phyloP scores from a whole-genome alignment of 495 filamentous ascomycete genomes.

The Podospora comata region DNA sequence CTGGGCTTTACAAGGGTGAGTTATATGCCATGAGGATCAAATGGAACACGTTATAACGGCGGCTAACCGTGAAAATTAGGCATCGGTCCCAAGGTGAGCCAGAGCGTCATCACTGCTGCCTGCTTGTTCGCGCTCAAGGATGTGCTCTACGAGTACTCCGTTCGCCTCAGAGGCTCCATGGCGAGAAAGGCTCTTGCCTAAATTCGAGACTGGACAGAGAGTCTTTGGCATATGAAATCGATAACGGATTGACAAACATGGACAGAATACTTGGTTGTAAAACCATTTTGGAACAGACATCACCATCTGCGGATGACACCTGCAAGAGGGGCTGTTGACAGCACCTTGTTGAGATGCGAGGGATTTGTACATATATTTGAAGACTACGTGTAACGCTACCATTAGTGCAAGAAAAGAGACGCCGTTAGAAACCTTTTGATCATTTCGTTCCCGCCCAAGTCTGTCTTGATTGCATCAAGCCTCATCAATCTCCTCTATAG shows the following conservation, averaged over 20 bases:
- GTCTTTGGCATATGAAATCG: neutral
- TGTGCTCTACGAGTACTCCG: slow-evolving; percentile 57
- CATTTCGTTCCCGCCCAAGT: neutral
- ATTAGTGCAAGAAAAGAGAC: neutral
- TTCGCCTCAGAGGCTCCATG: slow-evolving; percentile 43
- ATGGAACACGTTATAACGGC: neutral
- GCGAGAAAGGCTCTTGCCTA: slow-evolving; percentile 42
- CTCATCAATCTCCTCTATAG: slow-evolving; percentile 38
- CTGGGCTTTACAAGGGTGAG: slow-evolving; percentile 87
- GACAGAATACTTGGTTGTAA: neutral
- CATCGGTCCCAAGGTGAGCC: slow-evolving; percentile 91
- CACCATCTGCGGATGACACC: neutral
- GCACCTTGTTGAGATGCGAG: neutral
- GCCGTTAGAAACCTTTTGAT: neutral
- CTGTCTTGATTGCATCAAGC: neutral
- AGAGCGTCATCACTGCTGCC: slow-evolving; percentile 93
- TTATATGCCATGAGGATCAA: slow-evolving; percentile 12
- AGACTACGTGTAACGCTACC: slow-evolving; percentile 3
- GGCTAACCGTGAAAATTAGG: slow-evolving; percentile 37
- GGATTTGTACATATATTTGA: neutral
- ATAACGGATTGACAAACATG: neutral
- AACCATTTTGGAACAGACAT: neutral
- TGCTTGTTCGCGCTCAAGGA: slow-evolving; percentile 99
- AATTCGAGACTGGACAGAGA: neutral
- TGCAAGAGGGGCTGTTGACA: neutral